Base-by-base conservation (phyloP, 164 flowering plant species). In the Nelumbo lutea region DNA sequence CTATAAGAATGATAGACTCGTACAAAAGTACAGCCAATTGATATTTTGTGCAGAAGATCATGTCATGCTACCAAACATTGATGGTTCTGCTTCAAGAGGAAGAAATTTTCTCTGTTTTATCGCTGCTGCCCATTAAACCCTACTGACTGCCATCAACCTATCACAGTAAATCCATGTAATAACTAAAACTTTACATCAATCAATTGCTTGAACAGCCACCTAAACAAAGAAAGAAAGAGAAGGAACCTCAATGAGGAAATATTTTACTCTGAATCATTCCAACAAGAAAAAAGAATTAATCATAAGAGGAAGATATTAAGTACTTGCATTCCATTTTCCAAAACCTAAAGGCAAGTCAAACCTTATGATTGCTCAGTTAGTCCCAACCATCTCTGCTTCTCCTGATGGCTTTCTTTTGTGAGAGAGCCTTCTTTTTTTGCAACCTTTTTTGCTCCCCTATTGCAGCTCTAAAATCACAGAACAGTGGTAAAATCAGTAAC, bases 331-430 rank as follows among this genome's bases (percentile, higher is more conserved):
- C 43, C 11, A 13, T 27, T 39, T 39, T 14, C 1, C 6, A 47
- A 47, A 14, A 48, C 40, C 56, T 56, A 46, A 13, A 58, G 9
- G 10, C 7, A 47, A 59, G 44, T 27, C 13, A 60, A 27, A 42
- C 27, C 9, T 27, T 57, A 59, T n/a, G 11, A 64, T 59, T 42
- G 10, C 57, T 74, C 70, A 72, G 55, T 64, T n/a, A 83, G 61
- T 90, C 95, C 95, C 90, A 94, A 70, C 93, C 80, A 68, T 81
- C 85, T 69, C 83, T 69, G 76, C 76, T 85, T 82, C 97, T 86
- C 79, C 98, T 79, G n/a, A 86, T 70, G 7, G 85, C 82, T 72
- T 90, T 93, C 83, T 93, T 93, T 44, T 87, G 84, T 65, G 95
- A 88, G 50, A 79, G 87, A 39, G 73, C 89, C 73, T 90, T 94